A percentile compares a stretch with the other conserved stretches of the same genome.
Evolutionary conservation across 768 basidiomycete species (phyloP).

Genomic region (Naematelia encephala): DNA sequence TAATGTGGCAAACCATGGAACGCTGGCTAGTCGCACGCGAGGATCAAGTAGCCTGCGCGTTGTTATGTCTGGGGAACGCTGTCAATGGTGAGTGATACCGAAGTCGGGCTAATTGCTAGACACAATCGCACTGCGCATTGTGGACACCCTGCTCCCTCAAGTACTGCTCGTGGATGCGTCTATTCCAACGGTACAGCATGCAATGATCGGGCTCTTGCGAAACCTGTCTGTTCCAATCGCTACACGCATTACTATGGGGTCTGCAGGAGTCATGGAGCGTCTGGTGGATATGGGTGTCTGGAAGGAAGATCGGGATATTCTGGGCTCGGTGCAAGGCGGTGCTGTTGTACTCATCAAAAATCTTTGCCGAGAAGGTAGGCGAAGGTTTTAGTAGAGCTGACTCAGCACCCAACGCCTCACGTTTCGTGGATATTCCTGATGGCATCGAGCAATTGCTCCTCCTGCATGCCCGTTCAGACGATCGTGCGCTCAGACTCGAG

Average conservation of each 20-base stretch:
- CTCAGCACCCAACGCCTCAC: conserved; percentile 39
- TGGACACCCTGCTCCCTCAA: not conserved
- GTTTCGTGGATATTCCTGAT: conserved; percentile 55
- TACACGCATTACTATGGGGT: conserved; percentile 62
- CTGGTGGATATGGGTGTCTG: conserved; percentile 66
- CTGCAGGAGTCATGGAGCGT: conserved; percentile 63
- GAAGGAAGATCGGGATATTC: conserved; percentile 72
- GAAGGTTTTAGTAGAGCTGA: not conserved
- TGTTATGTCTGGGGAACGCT: conserved; percentile 37
- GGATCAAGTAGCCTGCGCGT: conserved; percentile 31
- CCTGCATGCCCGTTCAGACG: conserved; percentile 73
- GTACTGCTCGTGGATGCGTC: conserved; percentile 7
- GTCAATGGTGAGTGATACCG: conserved; percentile 29
- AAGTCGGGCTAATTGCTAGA: conserved; percentile 12
- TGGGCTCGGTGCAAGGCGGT: conserved; percentile 78
- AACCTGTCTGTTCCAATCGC: conserved; percentile 63
- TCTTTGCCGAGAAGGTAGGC: conserved; percentile 61
- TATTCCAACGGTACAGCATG: conserved; percentile 69
- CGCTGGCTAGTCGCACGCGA: conserved; percentile 25
- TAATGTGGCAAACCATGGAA: conserved; percentile 28
- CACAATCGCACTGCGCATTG: conserved; percentile 5
- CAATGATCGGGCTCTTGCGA: conserved; percentile 78
- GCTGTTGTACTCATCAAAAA: conserved; percentile 88
- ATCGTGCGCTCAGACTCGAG: conserved; percentile 79
- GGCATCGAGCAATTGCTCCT: conserved; percentile 67